Evolutionary conservation across 2,329 filamentous ascomycete genomes (phyloP).

Genomic region (Calonectria hongkongensis): DNA sequence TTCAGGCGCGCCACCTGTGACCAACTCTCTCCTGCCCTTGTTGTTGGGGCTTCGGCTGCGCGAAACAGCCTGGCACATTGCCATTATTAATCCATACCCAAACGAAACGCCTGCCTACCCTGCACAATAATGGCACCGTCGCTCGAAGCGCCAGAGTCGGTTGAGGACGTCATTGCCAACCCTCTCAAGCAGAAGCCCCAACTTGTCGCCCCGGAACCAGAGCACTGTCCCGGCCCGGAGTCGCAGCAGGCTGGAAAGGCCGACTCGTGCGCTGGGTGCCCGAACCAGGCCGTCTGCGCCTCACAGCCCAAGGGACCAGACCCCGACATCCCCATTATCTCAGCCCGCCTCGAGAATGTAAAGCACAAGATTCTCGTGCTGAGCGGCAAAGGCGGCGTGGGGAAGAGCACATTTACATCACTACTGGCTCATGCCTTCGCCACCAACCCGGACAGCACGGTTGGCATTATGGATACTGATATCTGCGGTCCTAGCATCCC

Average conservation of each 20-base stretch:
- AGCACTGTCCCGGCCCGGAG: slow-evolving; percentile 96
- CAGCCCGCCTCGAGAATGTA: slow-evolving; percentile 86
- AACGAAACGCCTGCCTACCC: slow-evolving; percentile 27
- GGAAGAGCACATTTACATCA: slow-evolving; percentile 94
- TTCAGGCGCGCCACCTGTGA: not conserved
- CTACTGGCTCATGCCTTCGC: slow-evolving; percentile 94
- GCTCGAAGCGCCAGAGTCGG: slow-evolving; percentile 80
- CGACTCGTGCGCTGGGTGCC: slow-evolving; percentile 94
- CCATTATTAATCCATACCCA: slow-evolving; percentile 44
- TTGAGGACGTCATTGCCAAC: slow-evolving; percentile 83
- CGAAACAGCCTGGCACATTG: not conserved
- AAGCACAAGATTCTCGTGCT: slow-evolving; percentile 95
- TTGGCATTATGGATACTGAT: slow-evolving; percentile 98
- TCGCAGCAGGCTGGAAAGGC: slow-evolving; percentile 81
- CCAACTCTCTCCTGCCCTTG: not conserved
- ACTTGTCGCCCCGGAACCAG: slow-evolving; percentile 95
- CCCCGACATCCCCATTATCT: slow-evolving; percentile 93
- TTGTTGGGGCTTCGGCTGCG: not conserved
- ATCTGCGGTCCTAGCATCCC: slow-evolving; percentile 97
- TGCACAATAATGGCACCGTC: slow-evolving; percentile 82
- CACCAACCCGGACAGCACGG: slow-evolving; percentile 83
- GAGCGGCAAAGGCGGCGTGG: slow-evolving; percentile 96
- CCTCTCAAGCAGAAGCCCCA: slow-evolving; percentile 86
- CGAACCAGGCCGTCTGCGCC: slow-evolving; percentile 96
- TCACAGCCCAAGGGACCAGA: slow-evolving; percentile 96